Percentiles rank a stretch among this genome's conserved stretches.
Conservation (phyloP, 1,284 basidiomycete genomes). For the Microbotryum saponariae region DNA sequence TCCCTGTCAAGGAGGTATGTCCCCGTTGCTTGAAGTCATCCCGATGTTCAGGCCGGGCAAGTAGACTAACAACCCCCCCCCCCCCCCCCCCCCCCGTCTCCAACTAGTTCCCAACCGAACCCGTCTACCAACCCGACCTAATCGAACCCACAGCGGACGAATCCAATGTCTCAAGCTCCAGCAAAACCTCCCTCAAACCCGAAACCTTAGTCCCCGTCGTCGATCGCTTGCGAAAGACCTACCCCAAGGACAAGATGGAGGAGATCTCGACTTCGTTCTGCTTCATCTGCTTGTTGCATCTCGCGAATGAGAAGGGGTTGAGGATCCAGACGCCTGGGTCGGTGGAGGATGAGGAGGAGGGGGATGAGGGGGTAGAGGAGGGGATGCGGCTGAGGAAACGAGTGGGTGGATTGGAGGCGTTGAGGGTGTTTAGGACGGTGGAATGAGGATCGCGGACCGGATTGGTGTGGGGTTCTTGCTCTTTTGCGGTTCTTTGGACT, state of each 20-base stretch:
- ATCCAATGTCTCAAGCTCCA: slow-evolving; percentile 43
- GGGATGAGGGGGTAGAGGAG: not conserved
- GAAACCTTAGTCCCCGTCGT: slow-evolving; percentile 73
- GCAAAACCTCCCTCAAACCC: slow-evolving; percentile 36
- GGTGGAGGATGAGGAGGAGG: slow-evolving; percentile 11
- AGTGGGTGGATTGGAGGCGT: slow-evolving; percentile 25
- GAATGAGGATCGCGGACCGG: not conserved
- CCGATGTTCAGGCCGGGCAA: slow-evolving; percentile 4
- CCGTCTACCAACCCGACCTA: slow-evolving; percentile 39
- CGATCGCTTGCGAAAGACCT: slow-evolving; percentile 65
- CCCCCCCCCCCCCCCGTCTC: not conserved
- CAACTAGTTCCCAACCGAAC: slow-evolving; percentile 18
- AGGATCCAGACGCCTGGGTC: slow-evolving; percentile 26
- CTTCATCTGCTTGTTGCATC: slow-evolving; percentile 63
- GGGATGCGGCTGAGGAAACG: slow-evolving; percentile 12
- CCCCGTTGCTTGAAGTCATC: not conserved
- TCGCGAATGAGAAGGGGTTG: slow-evolving; percentile 37
- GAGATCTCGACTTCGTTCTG: slow-evolving; percentile 99
- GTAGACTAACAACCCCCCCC: not conserved
- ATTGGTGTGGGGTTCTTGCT: too few species aligned
- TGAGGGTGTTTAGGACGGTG: slow-evolving; percentile 27
- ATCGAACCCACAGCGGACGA: slow-evolving; percentile 37
- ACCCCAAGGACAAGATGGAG: slow-evolving; percentile 87
- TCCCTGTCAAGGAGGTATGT: slow-evolving; percentile 40
- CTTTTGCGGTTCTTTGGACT: too few species aligned